phyloP scores from a whole-genome alignment of 352 stramenopile species.

The Pythium phragmiticola region DNA sequence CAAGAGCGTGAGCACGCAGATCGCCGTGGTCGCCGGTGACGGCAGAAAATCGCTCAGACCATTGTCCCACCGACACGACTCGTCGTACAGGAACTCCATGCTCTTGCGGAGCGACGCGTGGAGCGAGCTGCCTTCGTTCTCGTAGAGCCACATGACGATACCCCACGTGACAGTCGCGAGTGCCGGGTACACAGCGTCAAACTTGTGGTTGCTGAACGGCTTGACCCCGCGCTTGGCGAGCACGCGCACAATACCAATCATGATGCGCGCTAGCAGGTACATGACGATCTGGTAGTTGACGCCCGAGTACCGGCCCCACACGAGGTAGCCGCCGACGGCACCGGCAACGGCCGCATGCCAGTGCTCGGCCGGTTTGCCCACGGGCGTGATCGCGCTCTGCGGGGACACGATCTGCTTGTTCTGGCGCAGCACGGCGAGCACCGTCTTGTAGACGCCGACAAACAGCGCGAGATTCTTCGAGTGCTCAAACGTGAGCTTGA shows the following conservation, averaged over 20 bases:
- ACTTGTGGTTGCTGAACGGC: constrained; percentile 66
- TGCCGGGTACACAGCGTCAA: constrained; percentile 75
- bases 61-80: constrained; percentile 74
- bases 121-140: constrained; percentile 75
- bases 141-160: constrained; percentile 86
- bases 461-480: constrained; percentile 87
- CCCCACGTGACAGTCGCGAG: constrained; percentile 79
- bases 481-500: constrained; percentile 85
- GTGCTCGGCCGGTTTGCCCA: constrained; percentile 67
- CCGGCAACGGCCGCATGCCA: constrained; percentile 82
- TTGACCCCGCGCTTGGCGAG: constrained; percentile 57
- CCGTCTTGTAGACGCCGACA: constrained; percentile 84
- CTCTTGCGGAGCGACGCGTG: constrained; percentile 82
- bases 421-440: constrained; percentile 62
- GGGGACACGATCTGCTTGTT: constrained; percentile 42
- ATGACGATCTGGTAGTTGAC: constrained; percentile 91
- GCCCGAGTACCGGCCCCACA: constrained; percentile 83
- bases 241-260: constrained; percentile 70
- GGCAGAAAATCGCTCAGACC: constrained; percentile 77
- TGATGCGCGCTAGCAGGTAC: constrained; percentile 79
- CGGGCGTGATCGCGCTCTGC: constrained; percentile 31
- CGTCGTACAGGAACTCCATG: constrained; percentile 90
- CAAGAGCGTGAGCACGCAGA: constrained; percentile 62
- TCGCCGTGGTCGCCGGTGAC: constrained; percentile 63
- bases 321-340: constrained; percentile 72